phyloP scores from a whole-genome alignment of 139 green algal species.

The Coccomyxa sp. region DNA sequence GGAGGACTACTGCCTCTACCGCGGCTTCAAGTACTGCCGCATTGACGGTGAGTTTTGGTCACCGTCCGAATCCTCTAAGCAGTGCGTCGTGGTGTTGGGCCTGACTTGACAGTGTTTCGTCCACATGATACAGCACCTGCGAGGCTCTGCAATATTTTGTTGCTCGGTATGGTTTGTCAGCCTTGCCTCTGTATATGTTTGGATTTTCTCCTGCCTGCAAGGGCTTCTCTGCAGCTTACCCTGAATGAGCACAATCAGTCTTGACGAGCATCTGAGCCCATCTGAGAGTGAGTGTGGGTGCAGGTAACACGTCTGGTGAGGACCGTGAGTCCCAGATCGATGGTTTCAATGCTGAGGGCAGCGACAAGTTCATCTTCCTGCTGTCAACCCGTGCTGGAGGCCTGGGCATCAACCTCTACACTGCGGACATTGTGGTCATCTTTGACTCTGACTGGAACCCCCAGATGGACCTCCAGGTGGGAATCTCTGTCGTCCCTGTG shows the following conservation, averaged over 20 bases:
- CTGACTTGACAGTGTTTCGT: too few species aligned
- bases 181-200: too few species aligned
- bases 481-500: too few species aligned
- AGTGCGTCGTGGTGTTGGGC: too few species aligned
- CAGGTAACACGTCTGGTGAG: conserved; percentile 92
- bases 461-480: conserved; percentile 84
- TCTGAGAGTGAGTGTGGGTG: background rate
- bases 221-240: too few species aligned
- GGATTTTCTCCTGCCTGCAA: too few species aligned
- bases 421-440: conserved; percentile 95
- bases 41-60: conserved; percentile 48
- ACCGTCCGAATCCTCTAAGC: too few species aligned
- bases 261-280: too few species aligned
- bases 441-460: conserved; percentile 95
- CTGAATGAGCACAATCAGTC: too few species aligned
- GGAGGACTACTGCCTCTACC: conserved; percentile 92
- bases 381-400: conserved; percentile 93
- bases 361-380: conserved; percentile 94
- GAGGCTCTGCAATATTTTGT: too few species aligned
- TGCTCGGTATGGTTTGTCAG: too few species aligned
- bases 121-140: too few species aligned
- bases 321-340: conserved; percentile 93
- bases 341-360: conserved; percentile 79
- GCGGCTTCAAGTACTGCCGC: conserved; percentile 62
- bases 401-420: conserved; percentile 97